Conservation (phyloP, 495 filamentous ascomycete genomes). For the Xylaria sp. region DNA sequence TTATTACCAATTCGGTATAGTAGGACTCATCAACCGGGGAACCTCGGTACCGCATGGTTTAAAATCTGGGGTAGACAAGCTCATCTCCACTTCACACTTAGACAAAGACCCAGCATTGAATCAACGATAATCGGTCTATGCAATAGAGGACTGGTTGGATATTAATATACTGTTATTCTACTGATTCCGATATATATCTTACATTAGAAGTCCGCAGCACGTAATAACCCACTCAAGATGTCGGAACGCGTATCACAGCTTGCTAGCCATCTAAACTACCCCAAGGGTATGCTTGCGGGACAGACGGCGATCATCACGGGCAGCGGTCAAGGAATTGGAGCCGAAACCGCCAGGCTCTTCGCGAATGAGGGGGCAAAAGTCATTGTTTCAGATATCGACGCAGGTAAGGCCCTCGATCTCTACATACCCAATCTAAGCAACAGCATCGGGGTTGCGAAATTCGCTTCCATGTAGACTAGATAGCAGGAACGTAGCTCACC, state of each 20-base stretch:
- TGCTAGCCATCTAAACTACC: constrained; percentile 78
- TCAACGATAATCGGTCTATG: neutral
- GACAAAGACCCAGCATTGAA: neutral
- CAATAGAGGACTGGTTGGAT: neutral
- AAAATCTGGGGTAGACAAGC: constrained; percentile 13
- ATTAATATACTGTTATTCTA: neutral
- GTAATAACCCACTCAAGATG: constrained; percentile 43
- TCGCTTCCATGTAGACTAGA: constrained; percentile 4
- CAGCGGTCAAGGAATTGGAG: constrained; percentile 87
- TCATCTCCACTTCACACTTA: constrained; percentile 15
- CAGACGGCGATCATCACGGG: constrained; percentile 91
- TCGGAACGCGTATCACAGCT: constrained; percentile 70
- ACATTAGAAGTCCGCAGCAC: neutral
- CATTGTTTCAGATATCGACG: constrained; percentile 82
- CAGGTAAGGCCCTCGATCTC: constrained; percentile 49
- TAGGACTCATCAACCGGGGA: constrained; percentile 16
- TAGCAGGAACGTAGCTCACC: constrained; percentile 42
- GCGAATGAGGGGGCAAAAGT: constrained; percentile 88
- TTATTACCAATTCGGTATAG: neutral
- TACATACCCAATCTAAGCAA: neutral
- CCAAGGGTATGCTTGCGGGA: constrained; percentile 74
- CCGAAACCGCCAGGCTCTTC: constrained; percentile 80
- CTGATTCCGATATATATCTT: neutral
- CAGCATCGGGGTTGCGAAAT: neutral
- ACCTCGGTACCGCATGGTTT: constrained; percentile 17